Percentiles rank a stretch among this genome's conserved stretches.
These are phyloP conservation scores for Ogataea glucozyma DNA, from an alignment of 805 yeast genomes.

Conservation along the genomic window DNA sequence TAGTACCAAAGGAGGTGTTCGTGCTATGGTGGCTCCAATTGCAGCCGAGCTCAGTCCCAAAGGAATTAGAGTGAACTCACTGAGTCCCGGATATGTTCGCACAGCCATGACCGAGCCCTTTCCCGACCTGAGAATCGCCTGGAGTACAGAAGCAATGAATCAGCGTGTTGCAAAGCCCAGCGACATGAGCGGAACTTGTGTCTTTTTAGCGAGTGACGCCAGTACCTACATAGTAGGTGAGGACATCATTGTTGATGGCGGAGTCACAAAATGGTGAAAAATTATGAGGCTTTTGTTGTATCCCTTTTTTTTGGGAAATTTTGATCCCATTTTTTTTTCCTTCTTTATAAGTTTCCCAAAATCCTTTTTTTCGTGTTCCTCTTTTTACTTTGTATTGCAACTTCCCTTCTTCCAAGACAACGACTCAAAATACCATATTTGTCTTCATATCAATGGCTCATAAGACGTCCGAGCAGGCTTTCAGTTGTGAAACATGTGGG, in stretches of 20 bases:
- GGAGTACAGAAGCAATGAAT: constrained; percentile 41
- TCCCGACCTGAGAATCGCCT: constrained; percentile 25
- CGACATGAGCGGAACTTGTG: constrained; percentile 54
- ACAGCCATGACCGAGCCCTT: constrained; percentile 43
- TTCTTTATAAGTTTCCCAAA: not conserved
- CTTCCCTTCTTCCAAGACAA: not conserved
- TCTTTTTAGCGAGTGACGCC: constrained; percentile 55
- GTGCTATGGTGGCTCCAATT: constrained; percentile 47
- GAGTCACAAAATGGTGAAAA: constrained; percentile 17
- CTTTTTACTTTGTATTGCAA: not conserved
- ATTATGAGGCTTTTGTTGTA: not conserved
- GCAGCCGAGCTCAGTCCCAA: constrained; percentile 50
- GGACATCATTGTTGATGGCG: constrained; percentile 53
- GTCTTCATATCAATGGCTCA: not conserved
- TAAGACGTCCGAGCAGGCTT: constrained; percentile 6
- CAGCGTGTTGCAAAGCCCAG: constrained; percentile 50
- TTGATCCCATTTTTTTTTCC: constrained; percentile 4
- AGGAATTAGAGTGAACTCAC: constrained; percentile 51
- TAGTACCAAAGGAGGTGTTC: constrained; percentile 49
- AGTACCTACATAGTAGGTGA: constrained; percentile 50
- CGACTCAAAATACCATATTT: not conserved
- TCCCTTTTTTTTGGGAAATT: not conserved
- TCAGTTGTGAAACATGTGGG: constrained; percentile 18
- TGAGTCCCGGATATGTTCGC: constrained; percentile 52
- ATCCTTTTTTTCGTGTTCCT: not conserved